Evolutionary conservation across 2,329 filamentous ascomycete species (phyloP).

Genomic region (Aspergillus ochraceus): DNA sequence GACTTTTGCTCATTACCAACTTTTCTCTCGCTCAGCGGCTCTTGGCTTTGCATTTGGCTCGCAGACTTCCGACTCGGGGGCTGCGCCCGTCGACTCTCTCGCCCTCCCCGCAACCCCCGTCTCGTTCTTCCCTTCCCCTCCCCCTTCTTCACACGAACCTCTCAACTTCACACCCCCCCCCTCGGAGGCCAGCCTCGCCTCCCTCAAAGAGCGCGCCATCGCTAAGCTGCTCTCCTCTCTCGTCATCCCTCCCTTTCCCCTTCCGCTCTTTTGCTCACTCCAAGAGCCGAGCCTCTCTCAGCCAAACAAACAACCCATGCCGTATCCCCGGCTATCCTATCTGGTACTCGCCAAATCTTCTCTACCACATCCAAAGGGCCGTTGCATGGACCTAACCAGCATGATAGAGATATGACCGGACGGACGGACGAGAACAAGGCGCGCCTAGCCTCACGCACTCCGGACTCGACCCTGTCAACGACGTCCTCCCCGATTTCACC

Average conservation of each 20-base stretch:
- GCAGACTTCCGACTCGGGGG: conserved; percentile 15
- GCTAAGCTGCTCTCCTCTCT: conserved; percentile 20
- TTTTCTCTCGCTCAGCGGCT: not conserved
- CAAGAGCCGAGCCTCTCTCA: conserved; percentile 22
- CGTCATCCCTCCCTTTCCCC: conserved; percentile 5
- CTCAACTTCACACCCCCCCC: conserved; percentile 19
- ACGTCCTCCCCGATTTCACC: conserved; percentile 31
- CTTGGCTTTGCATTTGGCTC: conserved; percentile 10
- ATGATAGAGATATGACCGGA: conserved; percentile 28
- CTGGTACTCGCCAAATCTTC: conserved; percentile 19
- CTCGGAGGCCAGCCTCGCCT: conserved; percentile 19
- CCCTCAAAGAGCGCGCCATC: conserved; percentile 29
- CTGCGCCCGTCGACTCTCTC: not conserved
- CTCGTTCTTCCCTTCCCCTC: conserved; percentile 8
- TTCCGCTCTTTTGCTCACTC: conserved; percentile 12
- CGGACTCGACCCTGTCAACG: conserved; percentile 28
- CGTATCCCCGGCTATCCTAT: conserved; percentile 29
- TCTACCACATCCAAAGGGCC: conserved; percentile 18
- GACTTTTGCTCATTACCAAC: not conserved
- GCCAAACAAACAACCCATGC: conserved; percentile 30
- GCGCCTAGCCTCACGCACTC: conserved; percentile 27
- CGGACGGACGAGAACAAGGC: conserved; percentile 22
- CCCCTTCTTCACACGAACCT: conserved; percentile 29
- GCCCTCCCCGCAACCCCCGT: conserved; percentile 28
- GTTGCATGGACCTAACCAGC: conserved; percentile 13